Percentiles rank a stretch among this genome's conserved stretches.
Conservation (phyloP, 176 grass and related monocot species). For the Aegilops tauschii region DNA sequence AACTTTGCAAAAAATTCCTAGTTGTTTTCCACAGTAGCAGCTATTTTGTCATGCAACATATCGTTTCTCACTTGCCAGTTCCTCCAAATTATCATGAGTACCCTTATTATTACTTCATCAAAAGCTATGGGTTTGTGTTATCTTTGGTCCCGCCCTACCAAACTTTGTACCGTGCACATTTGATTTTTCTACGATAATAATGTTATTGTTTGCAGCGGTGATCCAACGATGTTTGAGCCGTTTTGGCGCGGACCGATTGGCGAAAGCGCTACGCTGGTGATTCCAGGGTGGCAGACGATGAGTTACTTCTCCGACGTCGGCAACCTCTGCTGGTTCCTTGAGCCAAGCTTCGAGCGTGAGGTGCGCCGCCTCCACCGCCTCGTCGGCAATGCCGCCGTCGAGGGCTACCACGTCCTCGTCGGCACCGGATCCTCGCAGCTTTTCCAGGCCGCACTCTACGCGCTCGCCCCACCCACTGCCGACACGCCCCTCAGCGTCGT, state of each 20-base stretch:
- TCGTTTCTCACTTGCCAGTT: too few relatives aligned
- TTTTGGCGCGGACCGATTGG: slow-evolving; percentile 58
- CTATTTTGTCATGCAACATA: too few relatives aligned
- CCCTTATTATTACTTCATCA: too few relatives aligned
- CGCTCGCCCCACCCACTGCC: slow-evolving; percentile 32
- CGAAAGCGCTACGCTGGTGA: slow-evolving; percentile 38
- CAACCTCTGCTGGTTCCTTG: slow-evolving; percentile 69
- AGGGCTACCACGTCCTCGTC: slow-evolving; percentile 50
- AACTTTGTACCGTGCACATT: not conserved
- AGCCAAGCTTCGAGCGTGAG: slow-evolving; percentile 50
- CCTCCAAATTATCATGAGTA: too few relatives aligned
- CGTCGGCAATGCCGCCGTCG: slow-evolving; percentile 55
- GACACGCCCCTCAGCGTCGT: slow-evolving; percentile 50
- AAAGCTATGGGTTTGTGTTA: too few relatives aligned
- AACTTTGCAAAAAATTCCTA: too few relatives aligned
- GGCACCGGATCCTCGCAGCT: slow-evolving; percentile 82
- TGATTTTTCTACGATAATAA: not conserved
- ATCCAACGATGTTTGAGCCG: slow-evolving; percentile 60
- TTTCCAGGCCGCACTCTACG: slow-evolving; percentile 69
- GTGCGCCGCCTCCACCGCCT: slow-evolving; percentile 65
- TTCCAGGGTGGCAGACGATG: slow-evolving; percentile 58
- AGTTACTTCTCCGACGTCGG: slow-evolving; percentile 74
- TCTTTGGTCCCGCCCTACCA: too few relatives aligned
- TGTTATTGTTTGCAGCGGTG: slow-evolving; percentile 44
- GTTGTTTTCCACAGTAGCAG: too few relatives aligned